These are phyloP conservation scores for Pseudonitzschia pungens DNA, from an alignment of 108 stramenopile species.

Conservation along the genomic window DNA sequence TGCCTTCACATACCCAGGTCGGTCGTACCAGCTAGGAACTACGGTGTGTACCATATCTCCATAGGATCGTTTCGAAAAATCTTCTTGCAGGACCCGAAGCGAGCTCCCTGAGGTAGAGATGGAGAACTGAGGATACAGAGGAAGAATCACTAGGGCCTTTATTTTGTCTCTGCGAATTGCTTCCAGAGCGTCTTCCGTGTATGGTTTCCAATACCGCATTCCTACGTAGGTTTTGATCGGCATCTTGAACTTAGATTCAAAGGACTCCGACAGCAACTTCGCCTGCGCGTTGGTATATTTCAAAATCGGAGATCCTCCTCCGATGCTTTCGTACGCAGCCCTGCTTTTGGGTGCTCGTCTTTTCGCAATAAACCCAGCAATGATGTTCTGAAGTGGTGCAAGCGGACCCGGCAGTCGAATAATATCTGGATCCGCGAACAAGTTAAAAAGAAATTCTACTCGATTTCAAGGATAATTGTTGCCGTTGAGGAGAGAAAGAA, in stretches of 20 bases:
- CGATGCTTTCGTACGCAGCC: slow-evolving; percentile 93
- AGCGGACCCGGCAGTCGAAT: slow-evolving; percentile 88
- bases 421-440: slow-evolving; percentile 98
- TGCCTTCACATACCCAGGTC: slow-evolving; percentile 90
- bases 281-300: slow-evolving; percentile 91
- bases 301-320: slow-evolving; percentile 95
- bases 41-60: slow-evolving; percentile 93
- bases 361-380: slow-evolving; percentile 87
- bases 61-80: slow-evolving; percentile 75
- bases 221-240: slow-evolving; percentile 92
- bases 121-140: slow-evolving; percentile 97
- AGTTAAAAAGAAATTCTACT: slow-evolving; percentile 90
- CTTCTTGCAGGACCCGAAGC: slow-evolving; percentile 91
- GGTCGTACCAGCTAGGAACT: slow-evolving; percentile 91
- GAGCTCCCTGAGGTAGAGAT: slow-evolving; percentile 94
- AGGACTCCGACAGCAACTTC: slow-evolving; percentile 53
- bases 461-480: neutral
- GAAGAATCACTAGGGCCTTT: slow-evolving; percentile 89
- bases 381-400: slow-evolving; percentile 72
- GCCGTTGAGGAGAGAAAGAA: neutral
- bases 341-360: slow-evolving; percentile 91
- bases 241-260: slow-evolving; percentile 58
- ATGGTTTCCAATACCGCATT: slow-evolving; percentile 99
- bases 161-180: slow-evolving; percentile 79
- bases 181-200: slow-evolving; percentile 92